phyloP scores from a whole-genome alignment of 495 filamentous ascomycete species.

The Aspergillus wentii region DNA sequence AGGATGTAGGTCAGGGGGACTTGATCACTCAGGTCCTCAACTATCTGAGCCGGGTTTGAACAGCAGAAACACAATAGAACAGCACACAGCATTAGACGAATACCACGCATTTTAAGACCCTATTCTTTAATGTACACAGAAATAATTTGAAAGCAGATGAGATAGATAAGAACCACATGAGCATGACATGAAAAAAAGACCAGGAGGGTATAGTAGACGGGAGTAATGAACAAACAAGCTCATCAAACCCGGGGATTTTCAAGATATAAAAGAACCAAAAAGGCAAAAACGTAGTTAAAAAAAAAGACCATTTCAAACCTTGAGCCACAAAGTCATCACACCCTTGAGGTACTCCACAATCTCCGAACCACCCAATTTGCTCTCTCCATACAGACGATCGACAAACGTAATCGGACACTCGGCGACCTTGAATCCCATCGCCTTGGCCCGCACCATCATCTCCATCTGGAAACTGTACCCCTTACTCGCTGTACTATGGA shows the following conservation, averaged over 20 bases:
- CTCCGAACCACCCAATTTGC: slow-evolving; percentile 89
- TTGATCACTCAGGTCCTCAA: slow-evolving; percentile 49
- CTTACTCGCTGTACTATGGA: slow-evolving; percentile 79
- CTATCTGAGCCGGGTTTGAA: slow-evolving; percentile 49
- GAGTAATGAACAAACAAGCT: neutral
- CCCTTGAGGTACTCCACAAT: slow-evolving; percentile 98
- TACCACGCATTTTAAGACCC: too few species aligned
- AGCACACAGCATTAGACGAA: too few species aligned
- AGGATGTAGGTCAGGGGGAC: slow-evolving; percentile 42
- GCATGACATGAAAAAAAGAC: neutral
- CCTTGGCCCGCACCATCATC: slow-evolving; percentile 89
- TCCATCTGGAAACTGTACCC: slow-evolving; percentile 99
- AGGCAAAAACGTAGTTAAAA: too few species aligned
- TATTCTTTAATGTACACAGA: too few species aligned
- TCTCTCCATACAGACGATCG: slow-evolving; percentile 91
- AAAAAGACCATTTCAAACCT: slow-evolving; percentile 50
- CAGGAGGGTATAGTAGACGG: neutral
- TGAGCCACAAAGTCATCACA: slow-evolving; percentile 82
- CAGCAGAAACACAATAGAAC: neutral
- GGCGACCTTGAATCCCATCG: slow-evolving; percentile 81
- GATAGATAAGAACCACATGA: slow-evolving; percentile 8
- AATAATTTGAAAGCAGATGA: slow-evolving; percentile 7
- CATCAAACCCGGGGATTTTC: too few species aligned
- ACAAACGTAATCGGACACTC: slow-evolving; percentile 97
- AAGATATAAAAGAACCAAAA: slow-evolving; percentile 7